Conservation (phyloP, 2,329 filamentous ascomycete genomes). For the Aspergillus sp. region DNA sequence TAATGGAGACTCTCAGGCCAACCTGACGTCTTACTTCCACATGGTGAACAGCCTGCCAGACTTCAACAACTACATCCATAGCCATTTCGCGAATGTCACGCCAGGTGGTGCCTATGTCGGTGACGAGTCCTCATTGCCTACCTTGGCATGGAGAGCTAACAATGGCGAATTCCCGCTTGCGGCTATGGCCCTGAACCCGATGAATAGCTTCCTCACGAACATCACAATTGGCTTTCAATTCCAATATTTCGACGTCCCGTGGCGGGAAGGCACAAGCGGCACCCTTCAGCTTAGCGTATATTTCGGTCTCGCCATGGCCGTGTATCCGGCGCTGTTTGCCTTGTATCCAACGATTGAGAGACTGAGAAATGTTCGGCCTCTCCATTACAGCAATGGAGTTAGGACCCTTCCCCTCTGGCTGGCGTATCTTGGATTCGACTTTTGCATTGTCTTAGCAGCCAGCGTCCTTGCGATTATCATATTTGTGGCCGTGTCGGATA, state of each 20-base stretch:
- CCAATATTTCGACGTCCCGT: slow-evolving; percentile 66
- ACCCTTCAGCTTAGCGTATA: slow-evolving; percentile 73
- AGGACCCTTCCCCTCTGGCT: slow-evolving; percentile 73
- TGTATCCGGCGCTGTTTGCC: slow-evolving; percentile 77
- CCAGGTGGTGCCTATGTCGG: slow-evolving; percentile 76
- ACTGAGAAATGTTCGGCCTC: slow-evolving; percentile 64
- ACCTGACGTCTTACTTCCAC: slow-evolving; percentile 34
- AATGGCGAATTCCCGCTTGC: slow-evolving; percentile 50
- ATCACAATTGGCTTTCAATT: slow-evolving; percentile 63
- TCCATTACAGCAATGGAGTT: slow-evolving; percentile 90
- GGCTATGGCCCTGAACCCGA: slow-evolving; percentile 49
- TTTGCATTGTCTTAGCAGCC: slow-evolving; percentile 58
- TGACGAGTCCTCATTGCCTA: slow-evolving; percentile 49
- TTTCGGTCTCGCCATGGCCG: slow-evolving; percentile 66
- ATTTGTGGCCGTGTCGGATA: slow-evolving; percentile 51
- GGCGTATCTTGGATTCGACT: slow-evolving; percentile 74
- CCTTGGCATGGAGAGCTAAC: slow-evolving; percentile 58
- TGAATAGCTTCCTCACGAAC: slow-evolving; percentile 58
- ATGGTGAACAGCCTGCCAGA: slow-evolving; percentile 55
- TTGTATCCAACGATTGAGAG: slow-evolving; percentile 83
- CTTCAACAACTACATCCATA: slow-evolving; percentile 57
- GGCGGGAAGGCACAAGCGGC: slow-evolving; percentile 58
- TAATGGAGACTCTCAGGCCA: slow-evolving; percentile 17
- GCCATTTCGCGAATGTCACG: slow-evolving; percentile 57
- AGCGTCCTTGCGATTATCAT: slow-evolving; percentile 59